Conservation (phyloP, 2,329 filamentous ascomycete genomes). For the Neopestalotiopsis clavispora region DNA sequence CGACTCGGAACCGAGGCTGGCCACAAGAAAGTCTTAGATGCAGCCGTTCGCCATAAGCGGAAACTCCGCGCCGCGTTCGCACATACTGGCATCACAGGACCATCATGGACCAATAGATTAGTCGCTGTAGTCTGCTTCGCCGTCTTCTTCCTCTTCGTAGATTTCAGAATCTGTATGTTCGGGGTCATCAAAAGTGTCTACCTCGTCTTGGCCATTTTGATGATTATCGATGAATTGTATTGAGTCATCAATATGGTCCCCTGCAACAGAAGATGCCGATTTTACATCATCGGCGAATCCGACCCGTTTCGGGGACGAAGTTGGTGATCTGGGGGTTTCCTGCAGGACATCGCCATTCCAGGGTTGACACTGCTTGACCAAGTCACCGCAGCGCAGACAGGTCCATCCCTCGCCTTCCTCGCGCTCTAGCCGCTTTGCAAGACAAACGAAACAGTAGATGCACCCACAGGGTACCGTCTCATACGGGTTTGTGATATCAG, state of each 20-base stretch:
- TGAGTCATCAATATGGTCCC: constrained; percentile 28
- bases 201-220: not conserved
- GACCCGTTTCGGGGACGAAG: constrained; percentile 58
- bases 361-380: constrained; percentile 83
- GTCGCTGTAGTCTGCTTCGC: constrained; percentile 29
- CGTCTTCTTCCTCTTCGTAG: constrained; percentile 38
- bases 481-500: constrained; percentile 96
- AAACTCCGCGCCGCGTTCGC: not conserved
- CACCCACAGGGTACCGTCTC: constrained; percentile 88
- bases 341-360: constrained; percentile 91
- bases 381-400: constrained; percentile 85
- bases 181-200: constrained; percentile 20
- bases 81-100: not conserved
- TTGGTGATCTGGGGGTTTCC: constrained; percentile 44
- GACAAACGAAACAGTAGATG: constrained; percentile 93
- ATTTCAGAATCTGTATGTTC: constrained; percentile 36
- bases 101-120: constrained; percentile 21
- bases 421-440: constrained; percentile 86
- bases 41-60: not conserved
- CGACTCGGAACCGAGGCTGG: not conserved
- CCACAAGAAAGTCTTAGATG: not conserved
- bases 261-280: constrained; percentile 32
- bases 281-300: constrained; percentile 62
- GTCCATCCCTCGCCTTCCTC: constrained; percentile 95
- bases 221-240: constrained; percentile 21